These are phyloP conservation scores for Carex kokanica DNA, from an alignment of 176 grass and related monocot genomes.

Conservation along the genomic window DNA sequence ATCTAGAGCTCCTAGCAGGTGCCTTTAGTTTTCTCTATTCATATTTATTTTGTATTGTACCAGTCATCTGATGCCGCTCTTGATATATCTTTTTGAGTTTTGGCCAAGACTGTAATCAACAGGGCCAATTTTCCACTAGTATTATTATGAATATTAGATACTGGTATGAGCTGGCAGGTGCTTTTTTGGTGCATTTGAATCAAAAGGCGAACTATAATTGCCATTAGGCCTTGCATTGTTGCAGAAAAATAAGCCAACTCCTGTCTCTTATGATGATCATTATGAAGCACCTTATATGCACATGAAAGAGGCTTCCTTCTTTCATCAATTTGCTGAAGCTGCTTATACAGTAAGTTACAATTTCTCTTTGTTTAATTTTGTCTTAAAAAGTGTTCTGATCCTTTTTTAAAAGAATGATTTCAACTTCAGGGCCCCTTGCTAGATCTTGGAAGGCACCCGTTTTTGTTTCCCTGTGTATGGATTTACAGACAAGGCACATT, in stretches of 20 bases:
- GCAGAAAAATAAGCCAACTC: conserved; percentile 58
- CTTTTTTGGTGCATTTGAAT: conserved; percentile 2
- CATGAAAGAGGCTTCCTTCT: conserved; percentile 63
- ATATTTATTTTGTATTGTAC: conserved; percentile 10
- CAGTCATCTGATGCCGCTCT: conserved; percentile 6
- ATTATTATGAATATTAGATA: background rate
- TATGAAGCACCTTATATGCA: conserved; percentile 52
- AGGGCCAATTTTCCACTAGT: background rate
- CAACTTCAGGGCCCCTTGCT: conserved; percentile 67
- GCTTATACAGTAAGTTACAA: conserved; percentile 71
- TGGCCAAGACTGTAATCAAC: conserved; percentile 2
- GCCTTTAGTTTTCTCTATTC: conserved; percentile 32
- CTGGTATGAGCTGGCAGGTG: background rate
- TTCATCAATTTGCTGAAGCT: conserved; percentile 94
- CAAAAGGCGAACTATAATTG: conserved; percentile 26
- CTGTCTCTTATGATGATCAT: conserved; percentile 30
- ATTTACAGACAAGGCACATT: conserved; percentile 77
- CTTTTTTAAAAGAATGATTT: conserved; percentile 8
- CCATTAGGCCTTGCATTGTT: conserved; percentile 76
- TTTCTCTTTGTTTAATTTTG: conserved; percentile 11
- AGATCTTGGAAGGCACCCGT: conserved; percentile 92
- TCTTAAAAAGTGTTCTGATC: conserved; percentile 15
- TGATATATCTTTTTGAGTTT: background rate
- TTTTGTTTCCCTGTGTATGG: conserved; percentile 87
- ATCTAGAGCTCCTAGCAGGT: conserved; percentile 90